Evolutionary conservation across 768 basidiomycete species (phyloP), one percentile per base, ranked within the genome.

Genomic region (Kwoniella sp.): DNA sequence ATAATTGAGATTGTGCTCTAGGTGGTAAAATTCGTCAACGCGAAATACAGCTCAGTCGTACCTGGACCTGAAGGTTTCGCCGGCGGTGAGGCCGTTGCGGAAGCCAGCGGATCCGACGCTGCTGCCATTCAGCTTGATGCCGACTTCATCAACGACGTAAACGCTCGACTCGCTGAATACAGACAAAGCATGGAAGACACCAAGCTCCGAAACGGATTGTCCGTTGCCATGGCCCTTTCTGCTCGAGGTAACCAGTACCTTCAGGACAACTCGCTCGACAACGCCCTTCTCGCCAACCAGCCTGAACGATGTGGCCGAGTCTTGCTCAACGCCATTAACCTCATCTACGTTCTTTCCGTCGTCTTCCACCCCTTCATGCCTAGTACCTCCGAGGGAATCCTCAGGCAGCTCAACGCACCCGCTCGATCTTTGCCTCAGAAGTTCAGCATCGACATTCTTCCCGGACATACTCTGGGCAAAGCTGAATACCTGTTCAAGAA

Each of bases 311-410:
- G 93, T 73, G 93, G 90, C 2, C 89, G 91, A 73, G 94, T 98
- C 71, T 84, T 98, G 64, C 88, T 90, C 54, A 88, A 93, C 58
- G 90, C 93, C 28, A 81, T 93, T 80, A 97, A 97, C 83, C 83
- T 99, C 71, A 95, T 98, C 79, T 98, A 96, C 79, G 82, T 88
- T 38, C 85, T 99, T 62, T 90, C 92, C 13, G 89, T 87, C 29
- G 84, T 96, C 71, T 82, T 92, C 69, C 89, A 93, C 77, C 95
- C 96, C 0, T 99, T 92, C 87, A 97, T 99, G 93, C 96, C 96
- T 45, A 85, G 88, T 13, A 95, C 91, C 0, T 88, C 90, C 37
- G 87, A 86, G 26, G 84, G 87, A 2, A 93, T 99, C 70, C 84
- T 95, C 59, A 74, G 79, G 22, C 96, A 99, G 75, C 86, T 98